Conservation (phyloP, 352 stramenopile genomes). For the Blastocystis sp. region DNA sequence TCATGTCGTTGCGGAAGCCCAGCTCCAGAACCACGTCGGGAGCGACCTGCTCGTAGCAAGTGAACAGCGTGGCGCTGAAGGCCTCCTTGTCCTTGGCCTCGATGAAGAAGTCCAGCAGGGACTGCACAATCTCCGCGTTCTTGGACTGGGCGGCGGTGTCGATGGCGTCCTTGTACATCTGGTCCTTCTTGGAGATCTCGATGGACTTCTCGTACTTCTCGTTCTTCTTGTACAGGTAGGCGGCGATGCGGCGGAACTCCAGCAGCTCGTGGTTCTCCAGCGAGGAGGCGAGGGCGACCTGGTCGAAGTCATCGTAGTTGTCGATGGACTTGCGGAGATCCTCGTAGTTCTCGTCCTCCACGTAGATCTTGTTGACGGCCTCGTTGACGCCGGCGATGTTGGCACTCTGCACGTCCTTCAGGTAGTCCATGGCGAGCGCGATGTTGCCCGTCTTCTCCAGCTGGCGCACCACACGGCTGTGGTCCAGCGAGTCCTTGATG, state of each 20-base stretch:
- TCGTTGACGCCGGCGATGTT: slow-evolving; percentile 97
- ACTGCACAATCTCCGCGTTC: slow-evolving; percentile 85
- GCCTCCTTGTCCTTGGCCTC: slow-evolving; percentile 92
- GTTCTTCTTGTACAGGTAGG: slow-evolving; percentile 97
- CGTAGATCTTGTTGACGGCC: slow-evolving; percentile 88
- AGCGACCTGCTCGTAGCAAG: slow-evolving; percentile 86
- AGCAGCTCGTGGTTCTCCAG: slow-evolving; percentile 96
- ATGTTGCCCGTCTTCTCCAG: slow-evolving; percentile 85
- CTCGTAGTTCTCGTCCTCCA: slow-evolving; percentile 96
- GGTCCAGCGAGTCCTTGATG: slow-evolving; percentile 91
- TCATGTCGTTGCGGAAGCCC: slow-evolving; percentile 93
- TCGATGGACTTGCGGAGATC: slow-evolving; percentile 89
- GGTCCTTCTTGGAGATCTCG: slow-evolving; percentile 94
- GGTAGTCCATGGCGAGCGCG: slow-evolving; percentile 86
- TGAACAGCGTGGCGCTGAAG: slow-evolving; percentile 94
- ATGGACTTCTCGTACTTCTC: slow-evolving; percentile 93
- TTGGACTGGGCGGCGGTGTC: slow-evolving; percentile 90
- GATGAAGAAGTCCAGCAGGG: slow-evolving; percentile 95
- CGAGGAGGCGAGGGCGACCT: slow-evolving; percentile 91
- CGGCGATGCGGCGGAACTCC: slow-evolving; percentile 96
- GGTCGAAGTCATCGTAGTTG: slow-evolving; percentile 97
- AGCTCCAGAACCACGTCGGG: slow-evolving; percentile 96
- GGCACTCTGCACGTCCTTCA: slow-evolving; percentile 94
- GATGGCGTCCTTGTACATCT: slow-evolving; percentile 99
- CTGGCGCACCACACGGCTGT: slow-evolving; percentile 92